A percentile compares a stretch with the other conserved stretches of the same genome.
These are phyloP conservation scores for Vitis hybrid DNA, from an alignment of 177 flowering plant genomes.

Conservation along the genomic window DNA sequence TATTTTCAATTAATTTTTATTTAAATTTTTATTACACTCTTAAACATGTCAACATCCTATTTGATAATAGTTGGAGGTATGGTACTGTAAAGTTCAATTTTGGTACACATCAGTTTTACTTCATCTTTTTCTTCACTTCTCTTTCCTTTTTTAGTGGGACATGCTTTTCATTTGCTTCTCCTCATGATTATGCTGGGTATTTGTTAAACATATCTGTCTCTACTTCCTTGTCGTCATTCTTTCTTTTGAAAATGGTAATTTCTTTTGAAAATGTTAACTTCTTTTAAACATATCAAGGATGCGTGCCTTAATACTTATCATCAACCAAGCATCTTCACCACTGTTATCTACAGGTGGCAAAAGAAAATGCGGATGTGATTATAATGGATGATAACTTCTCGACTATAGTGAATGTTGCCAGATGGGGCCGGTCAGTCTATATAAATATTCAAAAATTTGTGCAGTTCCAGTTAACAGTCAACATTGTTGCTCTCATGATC, in stretches of 20 bases:
- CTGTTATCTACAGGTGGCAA: constrained; percentile 52
- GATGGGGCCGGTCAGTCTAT: constrained; percentile 72
- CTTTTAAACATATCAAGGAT: too few species aligned
- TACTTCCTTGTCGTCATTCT: background rate
- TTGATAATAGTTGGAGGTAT: too few species aligned
- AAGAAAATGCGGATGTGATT: constrained; percentile 71
- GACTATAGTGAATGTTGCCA: constrained; percentile 57
- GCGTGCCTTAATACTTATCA: background rate
- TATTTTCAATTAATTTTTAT: too few species aligned
- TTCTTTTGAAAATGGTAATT: background rate
- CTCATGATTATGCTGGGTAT: background rate
- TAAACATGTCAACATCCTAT: too few species aligned
- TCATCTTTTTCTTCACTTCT: too few species aligned
- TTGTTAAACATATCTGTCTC: too few species aligned
- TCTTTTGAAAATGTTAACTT: background rate
- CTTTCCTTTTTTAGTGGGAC: too few species aligned
- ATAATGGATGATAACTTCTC: constrained; percentile 61
- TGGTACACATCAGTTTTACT: too few species aligned
- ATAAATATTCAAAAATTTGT: constrained; percentile 74
- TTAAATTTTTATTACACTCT: too few species aligned
- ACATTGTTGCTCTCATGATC: constrained; percentile 61
- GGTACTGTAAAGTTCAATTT: too few species aligned
- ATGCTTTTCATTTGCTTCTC: background rate
- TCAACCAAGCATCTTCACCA: background rate
- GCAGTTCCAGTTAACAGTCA: constrained; percentile 75